Evolutionary conservation across 2,329 filamentous ascomycete genomes (phyloP).

Genomic region (Neurospora sp.): DNA sequence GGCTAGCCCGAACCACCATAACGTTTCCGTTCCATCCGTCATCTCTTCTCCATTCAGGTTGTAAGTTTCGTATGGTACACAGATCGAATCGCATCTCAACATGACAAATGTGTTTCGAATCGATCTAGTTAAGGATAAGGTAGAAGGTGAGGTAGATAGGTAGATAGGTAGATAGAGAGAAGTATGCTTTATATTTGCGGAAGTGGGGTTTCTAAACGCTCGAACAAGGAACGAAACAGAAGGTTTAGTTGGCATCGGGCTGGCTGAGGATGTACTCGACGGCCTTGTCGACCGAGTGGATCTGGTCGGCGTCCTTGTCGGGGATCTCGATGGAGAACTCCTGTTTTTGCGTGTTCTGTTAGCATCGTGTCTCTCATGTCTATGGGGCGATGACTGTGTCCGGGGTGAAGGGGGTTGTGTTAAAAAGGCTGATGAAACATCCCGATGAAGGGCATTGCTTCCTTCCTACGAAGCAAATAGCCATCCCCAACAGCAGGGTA

Average conservation of each 20-base stretch:
- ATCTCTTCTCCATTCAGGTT: background rate
- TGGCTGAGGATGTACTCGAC: constrained; percentile 89
- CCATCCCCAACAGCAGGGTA: background rate
- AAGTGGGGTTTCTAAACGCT: background rate
- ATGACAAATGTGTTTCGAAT: background rate
- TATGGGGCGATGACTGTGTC: background rate
- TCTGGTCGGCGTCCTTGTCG: constrained; percentile 89
- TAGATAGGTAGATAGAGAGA: background rate
- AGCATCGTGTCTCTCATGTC: background rate
- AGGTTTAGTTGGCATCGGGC: constrained; percentile 67
- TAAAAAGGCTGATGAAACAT: background rate
- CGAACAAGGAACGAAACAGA: background rate
- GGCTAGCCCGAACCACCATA: background rate
- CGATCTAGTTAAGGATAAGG: background rate
- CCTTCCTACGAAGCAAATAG: background rate
- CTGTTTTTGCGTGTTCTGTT: constrained; percentile 18
- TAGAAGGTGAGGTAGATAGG: background rate
- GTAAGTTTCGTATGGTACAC: background rate
- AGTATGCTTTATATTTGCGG: background rate
- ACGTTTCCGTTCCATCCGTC: background rate
- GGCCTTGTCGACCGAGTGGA: constrained; percentile 90
- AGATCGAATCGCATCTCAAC: background rate
- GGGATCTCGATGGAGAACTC: constrained; percentile 89
- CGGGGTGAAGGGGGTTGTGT: background rate
- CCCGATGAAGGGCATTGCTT: background rate